Conservation (phyloP, 805 yeast species). For the Ogataea glucozyma region DNA sequence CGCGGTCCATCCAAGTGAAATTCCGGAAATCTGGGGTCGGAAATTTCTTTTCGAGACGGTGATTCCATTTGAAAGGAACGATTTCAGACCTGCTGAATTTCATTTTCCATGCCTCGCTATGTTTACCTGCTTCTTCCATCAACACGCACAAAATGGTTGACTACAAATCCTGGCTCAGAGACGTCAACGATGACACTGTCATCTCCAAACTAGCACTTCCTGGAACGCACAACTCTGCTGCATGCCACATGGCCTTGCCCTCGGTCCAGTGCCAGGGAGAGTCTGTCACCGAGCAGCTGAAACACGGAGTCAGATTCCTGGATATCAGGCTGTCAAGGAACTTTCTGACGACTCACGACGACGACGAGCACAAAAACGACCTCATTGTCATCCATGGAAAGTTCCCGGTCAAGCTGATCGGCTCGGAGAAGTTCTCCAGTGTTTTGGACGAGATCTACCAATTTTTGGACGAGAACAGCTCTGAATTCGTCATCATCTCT, state of each 20-base stretch:
- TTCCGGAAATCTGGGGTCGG: no score
- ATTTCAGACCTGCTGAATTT: neutral
- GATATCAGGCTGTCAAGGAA: constrained; percentile 67
- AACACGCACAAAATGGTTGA: constrained; percentile 27
- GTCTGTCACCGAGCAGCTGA: constrained; percentile 58
- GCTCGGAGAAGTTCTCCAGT: constrained; percentile 52
- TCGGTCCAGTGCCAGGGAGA: constrained; percentile 76
- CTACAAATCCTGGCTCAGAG: constrained; percentile 49
- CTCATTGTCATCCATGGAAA: constrained; percentile 73
- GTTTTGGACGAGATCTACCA: constrained; percentile 58
- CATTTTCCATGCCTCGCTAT: neutral
- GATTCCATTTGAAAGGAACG: no score
- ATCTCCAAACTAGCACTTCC: constrained; percentile 64
- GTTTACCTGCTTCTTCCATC: no score
- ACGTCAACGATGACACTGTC: constrained; percentile 50
- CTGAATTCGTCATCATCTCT: constrained; percentile 67
- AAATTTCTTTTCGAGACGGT: no score
- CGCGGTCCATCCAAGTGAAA: no score
- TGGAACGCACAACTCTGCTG: constrained; percentile 86
- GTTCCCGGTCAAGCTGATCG: constrained; percentile 67
- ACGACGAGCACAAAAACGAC: constrained; percentile 45
- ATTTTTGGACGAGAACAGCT: constrained; percentile 51
- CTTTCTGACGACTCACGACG: constrained; percentile 43
- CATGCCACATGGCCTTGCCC: constrained; percentile 68
- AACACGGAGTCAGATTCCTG: constrained; percentile 73